Evolutionary conservation across 176 grass and related monocot genomes (phyloP), one percentile per base, ranked within the genome.

Genomic region (Calamus simplicifolius): DNA sequence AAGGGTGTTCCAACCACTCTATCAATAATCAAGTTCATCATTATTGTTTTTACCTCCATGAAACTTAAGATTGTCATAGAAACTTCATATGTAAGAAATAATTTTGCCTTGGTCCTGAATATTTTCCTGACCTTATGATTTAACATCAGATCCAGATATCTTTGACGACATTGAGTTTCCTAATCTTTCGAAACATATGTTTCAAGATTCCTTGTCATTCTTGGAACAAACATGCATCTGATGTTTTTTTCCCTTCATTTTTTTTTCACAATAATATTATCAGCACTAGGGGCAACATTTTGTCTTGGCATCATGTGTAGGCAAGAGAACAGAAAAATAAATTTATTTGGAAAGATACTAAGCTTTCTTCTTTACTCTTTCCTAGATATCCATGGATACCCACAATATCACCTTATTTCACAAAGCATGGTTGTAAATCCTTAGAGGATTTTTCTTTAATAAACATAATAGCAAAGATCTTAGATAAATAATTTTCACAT

Each of bases 1-100:
- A 84, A 85, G 49, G 89, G 89, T 13, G 64, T 83, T 12, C 85
- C 89, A 67, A 85, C 89, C 28, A 85, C 89, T 75, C 89, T 85
- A 68, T 85, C 89, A 63, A 85, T 81, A 71, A 88, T 95, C 89
- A 84, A 89, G 68, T 95, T 95, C 89, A 95, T 95, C 89, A 95
- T 95, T 62, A 85, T 81, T 38, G 89, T 95, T 76, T 88, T 85
- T 54, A 89, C 89, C 89, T 97, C 92, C 62, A 97, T 77, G 62
- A 97, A 97, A 75, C 77, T 23, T 83, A 75, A 48, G 87, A 4
- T 80, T 71, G 69, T 97, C 78, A 48, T 91, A 87, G 61, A 97
- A 97, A 26, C 63, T 73, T 13, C 86, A 72, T 35, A 97, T 79
- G 62, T 71, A 72, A 10, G 79, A 85, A 60, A 97, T 85, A 67